Evolutionary conservation across 768 basidiomycete genomes (phyloP).

Genomic region (Holtermannia corniformis): DNA sequence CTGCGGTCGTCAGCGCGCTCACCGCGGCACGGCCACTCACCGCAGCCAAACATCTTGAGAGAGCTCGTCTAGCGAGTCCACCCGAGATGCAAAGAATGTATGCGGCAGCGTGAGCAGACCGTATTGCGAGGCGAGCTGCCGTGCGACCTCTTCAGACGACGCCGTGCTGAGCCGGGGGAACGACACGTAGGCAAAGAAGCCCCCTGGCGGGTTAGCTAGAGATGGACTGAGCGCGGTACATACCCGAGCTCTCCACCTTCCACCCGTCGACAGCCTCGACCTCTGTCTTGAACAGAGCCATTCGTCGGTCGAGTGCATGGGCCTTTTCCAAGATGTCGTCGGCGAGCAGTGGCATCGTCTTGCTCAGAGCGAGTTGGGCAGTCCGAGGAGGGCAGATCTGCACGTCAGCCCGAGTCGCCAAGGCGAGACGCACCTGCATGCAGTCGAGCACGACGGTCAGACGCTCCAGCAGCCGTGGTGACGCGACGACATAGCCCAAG

Average conservation of each 20-base stretch:
- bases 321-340: conserved; percentile 50
- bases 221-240: too few species aligned
- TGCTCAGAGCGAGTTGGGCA: conserved; percentile 56
- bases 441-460: conserved; percentile 62
- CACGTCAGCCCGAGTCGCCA: not conserved
- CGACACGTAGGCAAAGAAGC: conserved; percentile 69
- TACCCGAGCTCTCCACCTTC: conserved; percentile 56
- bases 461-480: conserved; percentile 49
- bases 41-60: too few species aligned
- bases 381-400: conserved; percentile 64
- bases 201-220: too few species aligned
- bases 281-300: conserved; percentile 49
- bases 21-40: too few species aligned
- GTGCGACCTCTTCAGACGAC: too few species aligned
- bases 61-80: too few species aligned
- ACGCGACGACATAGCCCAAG: conserved; percentile 63
- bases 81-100: conserved; percentile 54
- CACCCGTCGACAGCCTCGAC: conserved; percentile 50
- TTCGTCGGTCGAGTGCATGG: conserved; percentile 48
- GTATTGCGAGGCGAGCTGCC: conserved; percentile 53
- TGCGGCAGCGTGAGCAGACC: conserved; percentile 63
- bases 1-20: too few species aligned
- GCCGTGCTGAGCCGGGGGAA: too few species aligned
- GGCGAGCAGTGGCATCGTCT: conserved; percentile 51
- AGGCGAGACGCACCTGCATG: conserved; percentile 49